Conservation (phyloP, 2,329 filamentous ascomycete species). For the Akanthomyces uredinophilus region DNA sequence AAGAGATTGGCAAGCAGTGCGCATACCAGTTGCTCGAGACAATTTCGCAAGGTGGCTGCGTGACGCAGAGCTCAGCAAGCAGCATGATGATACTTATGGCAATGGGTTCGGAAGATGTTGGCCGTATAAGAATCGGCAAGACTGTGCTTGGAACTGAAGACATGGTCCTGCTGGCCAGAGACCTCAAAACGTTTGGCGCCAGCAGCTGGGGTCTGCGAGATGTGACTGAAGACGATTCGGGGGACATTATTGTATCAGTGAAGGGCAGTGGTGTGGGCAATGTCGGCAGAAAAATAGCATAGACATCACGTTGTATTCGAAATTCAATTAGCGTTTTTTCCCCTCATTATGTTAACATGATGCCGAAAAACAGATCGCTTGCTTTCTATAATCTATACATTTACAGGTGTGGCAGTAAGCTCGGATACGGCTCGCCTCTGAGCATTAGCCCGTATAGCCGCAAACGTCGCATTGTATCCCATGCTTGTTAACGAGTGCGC, state of each 20-base stretch:
- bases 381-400: constrained; percentile 19
- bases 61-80: constrained; percentile 63
- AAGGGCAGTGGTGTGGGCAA: constrained; percentile 93
- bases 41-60: constrained; percentile 77
- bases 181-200: constrained; percentile 82
- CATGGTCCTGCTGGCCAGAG: constrained; percentile 72
- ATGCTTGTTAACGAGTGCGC: constrained; percentile 50
- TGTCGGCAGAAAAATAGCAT: constrained; percentile 82
- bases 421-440: constrained; percentile 31
- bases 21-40: constrained; percentile 85
- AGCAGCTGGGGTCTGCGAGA: constrained; percentile 88
- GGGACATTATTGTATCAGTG: constrained; percentile 79
- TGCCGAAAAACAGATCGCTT: neutral
- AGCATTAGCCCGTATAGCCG: constrained; percentile 40
- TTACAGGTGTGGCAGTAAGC: constrained; percentile 15
- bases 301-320: constrained; percentile 22
- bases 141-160: constrained; percentile 79
- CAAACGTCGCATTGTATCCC: constrained; percentile 49
- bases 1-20: constrained; percentile 84
- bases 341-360: constrained; percentile 2
- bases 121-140: constrained; percentile 73
- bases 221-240: constrained; percentile 58
- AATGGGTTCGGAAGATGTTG: constrained; percentile 96
- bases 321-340: constrained; percentile 18
- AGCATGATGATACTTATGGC: constrained; percentile 88